Evolutionary conservation across 2,329 filamentous ascomycete genomes (phyloP).

Genomic region (Magnaporthiopsis poae): DNA sequence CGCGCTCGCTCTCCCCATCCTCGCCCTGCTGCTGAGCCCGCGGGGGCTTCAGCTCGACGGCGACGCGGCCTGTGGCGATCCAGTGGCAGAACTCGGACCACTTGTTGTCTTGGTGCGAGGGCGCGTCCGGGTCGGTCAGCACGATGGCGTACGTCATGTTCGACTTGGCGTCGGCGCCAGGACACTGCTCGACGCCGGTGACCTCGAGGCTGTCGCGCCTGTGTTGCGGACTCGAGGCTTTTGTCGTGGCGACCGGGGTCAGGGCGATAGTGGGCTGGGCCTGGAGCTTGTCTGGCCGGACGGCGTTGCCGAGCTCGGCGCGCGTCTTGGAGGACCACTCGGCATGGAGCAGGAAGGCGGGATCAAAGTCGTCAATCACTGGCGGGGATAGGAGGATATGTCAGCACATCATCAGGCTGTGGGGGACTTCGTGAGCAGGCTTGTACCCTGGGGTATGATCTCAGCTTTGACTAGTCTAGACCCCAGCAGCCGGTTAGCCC

Average conservation of each 20-base stretch:
- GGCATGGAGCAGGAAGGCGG: slow-evolving; percentile 39
- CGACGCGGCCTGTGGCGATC: slow-evolving; percentile 25
- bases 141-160: slow-evolving; percentile 22
- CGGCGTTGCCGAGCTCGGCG: slow-evolving; percentile 43
- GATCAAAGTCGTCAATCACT: slow-evolving; percentile 52
- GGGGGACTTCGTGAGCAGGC: too few relatives aligned
- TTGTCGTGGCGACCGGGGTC: slow-evolving; percentile 12
- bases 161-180: not conserved
- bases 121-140: slow-evolving; percentile 34
- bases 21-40: not conserved
- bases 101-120: slow-evolving; percentile 30
- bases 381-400: not conserved
- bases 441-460: slow-evolving; percentile 4
- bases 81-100: slow-evolving; percentile 39
- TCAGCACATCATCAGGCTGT: not conserved
- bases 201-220: slow-evolving; percentile 4
- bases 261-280: slow-evolving; percentile 24
- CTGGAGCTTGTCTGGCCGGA: slow-evolving; percentile 25
- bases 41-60: slow-evolving; percentile 14
- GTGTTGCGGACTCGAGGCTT: not conserved
- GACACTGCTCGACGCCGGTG: slow-evolving; percentile 1
- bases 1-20: not conserved
- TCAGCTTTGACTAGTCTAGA: not conserved
- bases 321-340: slow-evolving; percentile 29
- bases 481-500: not conserved